Evolutionary conservation across 2,329 filamentous ascomycete genomes (phyloP).

Genomic region (Sphaceloma murrayae): DNA sequence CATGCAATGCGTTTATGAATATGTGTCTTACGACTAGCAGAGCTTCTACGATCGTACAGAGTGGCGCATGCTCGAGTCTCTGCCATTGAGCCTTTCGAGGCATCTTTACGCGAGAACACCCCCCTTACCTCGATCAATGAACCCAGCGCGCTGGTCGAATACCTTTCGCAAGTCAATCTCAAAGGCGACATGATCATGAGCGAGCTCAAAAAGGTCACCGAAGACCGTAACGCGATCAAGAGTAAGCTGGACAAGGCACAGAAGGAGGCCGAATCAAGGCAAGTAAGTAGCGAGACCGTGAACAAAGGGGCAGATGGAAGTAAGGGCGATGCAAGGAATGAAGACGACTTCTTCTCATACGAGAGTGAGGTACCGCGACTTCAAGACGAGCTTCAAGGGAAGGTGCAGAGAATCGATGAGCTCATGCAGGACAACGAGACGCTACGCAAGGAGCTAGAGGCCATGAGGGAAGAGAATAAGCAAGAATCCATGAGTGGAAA

Average conservation of each 20-base stretch:
- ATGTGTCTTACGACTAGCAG: conserved; percentile 36
- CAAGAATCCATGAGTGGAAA: neutral
- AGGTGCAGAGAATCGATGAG: conserved; percentile 53
- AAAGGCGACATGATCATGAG: conserved; percentile 91
- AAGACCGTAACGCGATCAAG: conserved; percentile 66
- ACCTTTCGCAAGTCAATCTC: conserved; percentile 73
- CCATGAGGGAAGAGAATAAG: conserved; percentile 23
- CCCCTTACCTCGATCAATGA: conserved; percentile 83
- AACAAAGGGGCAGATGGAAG: conserved; percentile 6
- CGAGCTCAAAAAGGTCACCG: conserved; percentile 77
- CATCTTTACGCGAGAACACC: conserved; percentile 81
- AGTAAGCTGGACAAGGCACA: conserved; percentile 62
- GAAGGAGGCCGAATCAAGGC: conserved; percentile 52
- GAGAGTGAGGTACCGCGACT: conserved; percentile 77
- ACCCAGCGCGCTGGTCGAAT: conserved; percentile 75
- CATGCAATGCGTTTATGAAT: neutral
- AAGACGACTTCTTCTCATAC: conserved; percentile 74
- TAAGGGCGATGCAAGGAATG: conserved; percentile 23
- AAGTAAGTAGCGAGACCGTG: conserved; percentile 24
- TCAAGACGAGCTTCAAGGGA: conserved; percentile 54
- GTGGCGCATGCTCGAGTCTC: conserved; percentile 79
- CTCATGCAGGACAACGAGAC: conserved; percentile 60
- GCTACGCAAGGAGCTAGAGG: conserved; percentile 60
- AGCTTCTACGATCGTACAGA: conserved; percentile 82
- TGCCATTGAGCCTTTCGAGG: conserved; percentile 88